Evolutionary conservation across 2,329 filamentous ascomycete genomes (phyloP), one percentile per base, ranked within the genome.

Genomic region (Cladosporium sp.): DNA sequence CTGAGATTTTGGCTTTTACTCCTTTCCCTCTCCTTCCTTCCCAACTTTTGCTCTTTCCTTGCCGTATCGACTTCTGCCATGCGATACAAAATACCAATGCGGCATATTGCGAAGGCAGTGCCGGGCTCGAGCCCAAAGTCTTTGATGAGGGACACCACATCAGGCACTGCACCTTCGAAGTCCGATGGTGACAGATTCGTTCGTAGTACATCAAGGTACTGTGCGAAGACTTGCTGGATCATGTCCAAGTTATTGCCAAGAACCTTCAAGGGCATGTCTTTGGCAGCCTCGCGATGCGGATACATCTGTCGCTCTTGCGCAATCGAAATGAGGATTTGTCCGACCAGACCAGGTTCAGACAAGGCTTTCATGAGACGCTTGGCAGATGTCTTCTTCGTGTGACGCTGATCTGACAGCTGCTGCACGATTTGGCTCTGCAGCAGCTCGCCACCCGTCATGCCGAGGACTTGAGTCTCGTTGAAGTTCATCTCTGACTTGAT

Each of bases 281-380:
- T 80, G 37, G 91, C 85, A 6, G 88, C 83, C 1, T 88, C 77
- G 40, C 86, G 86, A 74, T 88, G 95, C 22, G 94, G 84, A 62
- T 91, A 94, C n/a, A 88, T 86, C 70, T 95, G 88, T 49, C 91
- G 86, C 73, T 96, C 92, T 69, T 97, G 92, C 0, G 92, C 90
- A 66, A 99, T 88, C 45, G 92, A 88, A 66, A 97, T 84, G n/a
- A 99, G 82, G 2, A 97, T 81, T 60, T 90, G 88, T 1, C 89
- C 88, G 22, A 89, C 90, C 52, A 97, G 82, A 51, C 86, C 86
- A 0, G 88, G 88, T 20, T 92, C 87, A 3, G 88, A 86, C 38
- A 99, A 78, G 12, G 90, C 87, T 67, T 86, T 87, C 71, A 96
- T 86, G 2, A 99, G 80, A 22, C 93, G 86, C 67, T 87, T 88